Percentiles rank a stretch among this genome's conserved stretches.
Evolutionary conservation across 345 rosid genomes (phyloP).

Genomic region (Barbarea vulgaris): DNA sequence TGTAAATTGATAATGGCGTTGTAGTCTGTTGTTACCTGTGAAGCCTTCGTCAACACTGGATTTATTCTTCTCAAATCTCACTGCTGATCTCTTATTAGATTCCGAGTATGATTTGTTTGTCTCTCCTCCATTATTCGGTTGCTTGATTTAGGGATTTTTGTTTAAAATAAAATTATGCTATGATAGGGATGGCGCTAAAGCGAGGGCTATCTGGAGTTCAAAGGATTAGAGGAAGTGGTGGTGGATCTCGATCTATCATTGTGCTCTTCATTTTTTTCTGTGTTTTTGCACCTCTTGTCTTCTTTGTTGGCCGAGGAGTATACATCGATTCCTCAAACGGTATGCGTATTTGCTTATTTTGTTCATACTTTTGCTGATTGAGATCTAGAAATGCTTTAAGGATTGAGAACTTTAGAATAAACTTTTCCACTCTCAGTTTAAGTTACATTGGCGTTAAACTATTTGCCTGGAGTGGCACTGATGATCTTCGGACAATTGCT

Average conservation of each 20-base stretch:
- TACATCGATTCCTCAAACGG: constrained; percentile 50
- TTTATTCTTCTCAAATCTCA: constrained; percentile 26
- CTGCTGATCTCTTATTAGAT: constrained; percentile 14
- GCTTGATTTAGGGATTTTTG: constrained; percentile 29
- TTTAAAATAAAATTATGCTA: constrained; percentile 31
- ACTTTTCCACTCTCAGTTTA: background rate
- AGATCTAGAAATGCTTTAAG: background rate
- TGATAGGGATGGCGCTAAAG: constrained; percentile 67
- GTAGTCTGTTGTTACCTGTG: background rate
- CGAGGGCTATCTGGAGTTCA: constrained; percentile 56
- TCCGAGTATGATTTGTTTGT: constrained; percentile 23
- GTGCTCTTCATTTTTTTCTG: constrained; percentile 56
- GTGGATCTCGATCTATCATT: constrained; percentile 64
- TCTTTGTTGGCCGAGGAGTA: constrained; percentile 77
- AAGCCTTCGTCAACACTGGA: constrained; percentile 22
- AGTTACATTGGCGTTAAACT: constrained; percentile 8
- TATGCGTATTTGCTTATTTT: constrained; percentile 36
- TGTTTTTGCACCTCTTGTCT: constrained; percentile 61
- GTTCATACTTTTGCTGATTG: background rate
- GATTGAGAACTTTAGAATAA: background rate
- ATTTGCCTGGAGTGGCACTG: constrained; percentile 2
- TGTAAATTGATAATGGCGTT: constrained; percentile 14
- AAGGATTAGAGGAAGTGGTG: constrained; percentile 54
- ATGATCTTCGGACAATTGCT: background rate
- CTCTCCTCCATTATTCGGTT: background rate